Base-by-base conservation (phyloP, 768 basidiomycete genomes). In the Boletellus sp. region DNA sequence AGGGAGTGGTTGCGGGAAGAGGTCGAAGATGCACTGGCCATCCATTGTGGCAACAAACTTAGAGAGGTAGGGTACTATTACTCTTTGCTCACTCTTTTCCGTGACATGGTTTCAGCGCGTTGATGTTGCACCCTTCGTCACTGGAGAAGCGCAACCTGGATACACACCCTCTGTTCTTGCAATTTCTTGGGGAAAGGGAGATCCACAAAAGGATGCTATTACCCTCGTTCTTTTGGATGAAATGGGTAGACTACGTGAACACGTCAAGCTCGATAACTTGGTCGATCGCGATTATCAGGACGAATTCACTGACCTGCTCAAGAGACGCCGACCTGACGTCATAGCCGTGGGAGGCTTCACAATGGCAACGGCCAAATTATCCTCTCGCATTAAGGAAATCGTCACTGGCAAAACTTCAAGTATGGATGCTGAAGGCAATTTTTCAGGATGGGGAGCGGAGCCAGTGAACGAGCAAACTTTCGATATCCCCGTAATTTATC, bases 181-280 rank as follows among this genome's bases (percentile, higher is more conserved):
- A 3, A 68, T 95, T 49, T 95, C 94, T 7, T 94, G 92, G 85
- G 96, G 96, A 33, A 87, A 90, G 70, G 96, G 96, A 33, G 94
- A 96, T 59, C 90, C 92, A 34, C 84, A 87, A 60, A 89, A 88
- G 61, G 95, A 99, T 67, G 84, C 86, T 7, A 87, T 97, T 47
- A 80, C 84, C 19, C 72, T 92, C 35, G 87, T 94, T 50, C 90
- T 84, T 72, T 64, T 97, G 40, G 94, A 97, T 61, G 83, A 90
- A 53, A 84, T 84, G 40, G 95, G 96, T 16, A 86, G 90, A 42
- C 75, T 94, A 62, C 87, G 92, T n/a, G 91, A 96, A 59, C 86
- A 92, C 54, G 80, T 84, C 38, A 90, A 87, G 63, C 76, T 97
- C 48, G 94, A 96, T 70, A 94, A 92, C 57, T 78, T 99, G 24